Conservation (phyloP, 805 yeast genomes). For the Ogataea kodamae region DNA sequence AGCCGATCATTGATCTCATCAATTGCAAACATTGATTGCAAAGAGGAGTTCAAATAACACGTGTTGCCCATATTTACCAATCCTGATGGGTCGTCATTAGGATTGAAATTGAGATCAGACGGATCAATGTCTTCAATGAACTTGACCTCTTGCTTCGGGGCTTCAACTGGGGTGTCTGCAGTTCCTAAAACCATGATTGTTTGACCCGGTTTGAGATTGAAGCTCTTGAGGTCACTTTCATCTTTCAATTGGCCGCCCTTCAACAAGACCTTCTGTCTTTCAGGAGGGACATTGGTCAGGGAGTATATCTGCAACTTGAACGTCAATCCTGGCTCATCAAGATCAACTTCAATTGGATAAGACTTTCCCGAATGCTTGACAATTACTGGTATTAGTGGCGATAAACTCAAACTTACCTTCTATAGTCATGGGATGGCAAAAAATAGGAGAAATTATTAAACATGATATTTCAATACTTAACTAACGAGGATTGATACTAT, state of each 20-base stretch:
- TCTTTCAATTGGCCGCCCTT: slow-evolving; percentile 86
- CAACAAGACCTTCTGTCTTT: slow-evolving; percentile 84
- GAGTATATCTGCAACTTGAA: slow-evolving; percentile 69
- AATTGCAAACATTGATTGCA: slow-evolving; percentile 51
- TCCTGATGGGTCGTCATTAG: slow-evolving; percentile 55
- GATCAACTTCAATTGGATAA: slow-evolving; percentile 54
- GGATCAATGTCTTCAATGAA: slow-evolving; percentile 63
- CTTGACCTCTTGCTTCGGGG: slow-evolving; percentile 46
- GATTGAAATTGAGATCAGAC: slow-evolving; percentile 15
- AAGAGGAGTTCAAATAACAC: slow-evolving; percentile 69
- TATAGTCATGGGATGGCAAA: slow-evolving; percentile 11
- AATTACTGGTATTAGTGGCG: slow-evolving; percentile 28
- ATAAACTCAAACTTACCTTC: slow-evolving; percentile 3
- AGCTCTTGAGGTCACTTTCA: slow-evolving; percentile 47
- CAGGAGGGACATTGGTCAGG: slow-evolving; percentile 78
- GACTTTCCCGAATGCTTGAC: slow-evolving; percentile 70
- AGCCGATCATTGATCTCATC: slow-evolving; percentile 40
- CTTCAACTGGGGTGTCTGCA: slow-evolving; percentile 43
- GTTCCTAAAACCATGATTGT: slow-evolving; percentile 89
- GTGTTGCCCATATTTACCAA: slow-evolving; percentile 71
- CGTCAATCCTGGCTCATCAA: slow-evolving; percentile 52
- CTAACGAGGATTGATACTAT: no score
- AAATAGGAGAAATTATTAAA: slow-evolving; percentile 6
- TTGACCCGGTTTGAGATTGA: slow-evolving; percentile 61
- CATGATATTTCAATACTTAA: no score